Percentiles rank a stretch among this genome's conserved stretches.
phyloP scores from a whole-genome alignment of 352 stramenopile genomes.

The Phytophthora sp. region DNA sequence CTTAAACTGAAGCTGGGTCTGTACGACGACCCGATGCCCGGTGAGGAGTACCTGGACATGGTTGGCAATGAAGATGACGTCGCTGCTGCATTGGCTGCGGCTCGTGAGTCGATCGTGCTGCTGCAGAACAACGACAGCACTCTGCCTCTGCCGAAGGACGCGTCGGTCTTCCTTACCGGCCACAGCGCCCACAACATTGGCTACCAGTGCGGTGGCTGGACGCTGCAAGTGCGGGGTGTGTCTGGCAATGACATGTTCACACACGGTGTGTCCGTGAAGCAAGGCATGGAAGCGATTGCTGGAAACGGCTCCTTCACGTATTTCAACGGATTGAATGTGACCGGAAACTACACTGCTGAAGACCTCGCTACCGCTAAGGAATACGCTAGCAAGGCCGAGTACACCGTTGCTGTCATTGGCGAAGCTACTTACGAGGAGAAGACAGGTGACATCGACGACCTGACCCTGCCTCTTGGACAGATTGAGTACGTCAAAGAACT shows the following conservation, averaged over 20 bases:
- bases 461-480: conserved; percentile 35
- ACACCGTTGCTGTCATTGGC: conserved; percentile 39
- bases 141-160: conserved; percentile 10
- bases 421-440: conserved; percentile 59
- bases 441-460: conserved; percentile 77
- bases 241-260: conserved; percentile 46
- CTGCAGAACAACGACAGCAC: conserved; percentile 29
- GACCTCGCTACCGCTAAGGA: conserved; percentile 26
- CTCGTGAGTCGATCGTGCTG: conserved; percentile 57
- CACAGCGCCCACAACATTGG: conserved; percentile 56
- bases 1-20: conserved; percentile 66
- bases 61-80: conserved; percentile 56
- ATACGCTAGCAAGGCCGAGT: conserved; percentile 25
- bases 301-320: conserved; percentile 29
- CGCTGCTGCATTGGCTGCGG: conserved; percentile 47
- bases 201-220: conserved; percentile 69
- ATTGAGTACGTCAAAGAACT: conserved; percentile 74
- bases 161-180: conserved; percentile 29
- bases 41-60: conserved; percentile 39
- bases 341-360: conserved; percentile 46
- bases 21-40: conserved; percentile 62
- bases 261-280: conserved; percentile 55
- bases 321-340: conserved; percentile 57
- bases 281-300: conserved; percentile 40
- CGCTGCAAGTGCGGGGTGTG: conserved; percentile 69